Conservation (phyloP, 768 basidiomycete species). For the Melanogaster broomeanus region DNA sequence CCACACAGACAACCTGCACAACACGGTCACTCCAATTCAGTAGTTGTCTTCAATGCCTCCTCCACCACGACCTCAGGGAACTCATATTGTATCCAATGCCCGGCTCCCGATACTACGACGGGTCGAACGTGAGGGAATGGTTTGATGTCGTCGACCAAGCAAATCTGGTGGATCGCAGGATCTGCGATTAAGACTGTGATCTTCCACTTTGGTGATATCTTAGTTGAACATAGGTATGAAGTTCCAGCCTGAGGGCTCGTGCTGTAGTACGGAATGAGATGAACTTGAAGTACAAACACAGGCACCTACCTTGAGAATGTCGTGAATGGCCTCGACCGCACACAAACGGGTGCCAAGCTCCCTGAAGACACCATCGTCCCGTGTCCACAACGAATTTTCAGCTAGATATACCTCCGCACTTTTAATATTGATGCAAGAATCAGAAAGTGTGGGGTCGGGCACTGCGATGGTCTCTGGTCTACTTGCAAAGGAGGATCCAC, state of each 20-base stretch:
- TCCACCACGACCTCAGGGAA: slow-evolving; percentile 16
- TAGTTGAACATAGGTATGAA: slow-evolving; percentile 9
- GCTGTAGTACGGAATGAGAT: slow-evolving; percentile 1
- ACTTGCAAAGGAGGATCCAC: slow-evolving; percentile 12
- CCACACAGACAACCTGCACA: no score
- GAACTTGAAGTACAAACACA: background rate
- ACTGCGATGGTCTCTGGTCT: background rate
- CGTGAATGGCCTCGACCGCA: slow-evolving; percentile 4
- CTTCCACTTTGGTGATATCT: slow-evolving; percentile 1
- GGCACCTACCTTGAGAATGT: slow-evolving; percentile 3
- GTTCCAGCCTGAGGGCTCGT: slow-evolving; percentile 18
- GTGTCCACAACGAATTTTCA: slow-evolving; percentile 11
- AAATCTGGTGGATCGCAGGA: slow-evolving; percentile 7
- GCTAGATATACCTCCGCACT: slow-evolving; percentile 1
- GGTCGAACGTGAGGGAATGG: slow-evolving; percentile 9
- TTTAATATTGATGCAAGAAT: background rate
- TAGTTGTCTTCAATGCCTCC: slow-evolving; percentile 4
- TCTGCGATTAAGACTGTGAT: slow-evolving; percentile 13
- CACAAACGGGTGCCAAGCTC: slow-evolving; percentile 4
- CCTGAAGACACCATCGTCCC: slow-evolving; percentile 10
- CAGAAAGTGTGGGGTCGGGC: background rate
- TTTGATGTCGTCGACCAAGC: slow-evolving; percentile 5
- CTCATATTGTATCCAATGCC: slow-evolving; percentile 22
- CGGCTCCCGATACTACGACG: slow-evolving; percentile 7
- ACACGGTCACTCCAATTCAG: slow-evolving; percentile 1